Conservation (phyloP, 1,139 yeast species). For the Diutina mesorugosa region DNA sequence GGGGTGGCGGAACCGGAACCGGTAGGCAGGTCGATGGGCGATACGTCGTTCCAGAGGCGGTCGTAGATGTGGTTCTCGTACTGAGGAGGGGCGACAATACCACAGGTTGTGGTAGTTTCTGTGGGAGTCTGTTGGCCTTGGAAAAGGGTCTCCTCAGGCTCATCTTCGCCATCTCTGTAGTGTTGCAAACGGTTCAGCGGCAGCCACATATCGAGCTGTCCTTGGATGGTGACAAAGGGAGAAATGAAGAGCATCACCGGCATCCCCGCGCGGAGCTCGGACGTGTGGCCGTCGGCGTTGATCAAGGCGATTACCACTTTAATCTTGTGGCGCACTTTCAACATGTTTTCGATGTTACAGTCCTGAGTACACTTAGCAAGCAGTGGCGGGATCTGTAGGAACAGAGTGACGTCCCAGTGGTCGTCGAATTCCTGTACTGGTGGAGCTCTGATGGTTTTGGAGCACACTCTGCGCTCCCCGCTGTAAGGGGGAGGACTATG, state of each 20-base stretch:
- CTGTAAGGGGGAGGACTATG: conserved; percentile 38
- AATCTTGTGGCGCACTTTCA: conserved; percentile 61
- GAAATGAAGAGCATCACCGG: conserved; percentile 61
- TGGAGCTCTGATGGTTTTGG: conserved; percentile 20
- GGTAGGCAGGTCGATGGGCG: conserved; percentile 44
- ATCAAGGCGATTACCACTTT: conserved; percentile 50
- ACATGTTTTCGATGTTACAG: conserved; percentile 47
- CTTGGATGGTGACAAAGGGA: conserved; percentile 68
- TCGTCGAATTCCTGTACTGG: conserved; percentile 40
- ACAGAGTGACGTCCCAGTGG: conserved; percentile 63
- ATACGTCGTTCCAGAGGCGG: conserved; percentile 63
- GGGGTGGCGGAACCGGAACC: conserved; percentile 43
- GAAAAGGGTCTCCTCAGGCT: conserved; percentile 22
- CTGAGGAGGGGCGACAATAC: conserved; percentile 75
- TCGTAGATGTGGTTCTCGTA: conserved; percentile 82
- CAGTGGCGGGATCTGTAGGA: conserved; percentile 54
- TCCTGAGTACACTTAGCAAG: conserved; percentile 75
- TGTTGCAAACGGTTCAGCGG: neutral
- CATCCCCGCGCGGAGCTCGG: conserved; percentile 64
- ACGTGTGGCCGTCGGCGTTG: conserved; percentile 66
- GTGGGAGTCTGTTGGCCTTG: conserved; percentile 11
- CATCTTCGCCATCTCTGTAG: conserved; percentile 4
- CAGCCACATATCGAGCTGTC: conserved; percentile 9
- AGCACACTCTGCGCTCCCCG: conserved; percentile 45
- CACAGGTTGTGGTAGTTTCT: conserved; percentile 12